Percentiles rank a stretch among this genome's conserved stretches.
Conservation (phyloP, 148 eudicot species). For the Cornus florida region DNA sequence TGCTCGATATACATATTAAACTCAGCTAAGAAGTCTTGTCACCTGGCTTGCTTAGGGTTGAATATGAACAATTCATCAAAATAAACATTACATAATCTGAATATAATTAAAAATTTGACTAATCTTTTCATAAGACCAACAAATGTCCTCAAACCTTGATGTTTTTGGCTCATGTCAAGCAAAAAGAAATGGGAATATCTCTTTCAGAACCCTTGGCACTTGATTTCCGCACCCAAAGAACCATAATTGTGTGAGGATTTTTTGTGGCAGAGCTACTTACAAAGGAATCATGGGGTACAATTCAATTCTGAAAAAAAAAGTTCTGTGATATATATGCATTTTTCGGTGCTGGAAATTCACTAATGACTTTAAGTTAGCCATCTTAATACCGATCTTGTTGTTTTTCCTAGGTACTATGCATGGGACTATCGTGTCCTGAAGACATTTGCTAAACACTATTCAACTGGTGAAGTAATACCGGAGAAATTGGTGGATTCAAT, state of each 20-base stretch:
- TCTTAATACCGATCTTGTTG: conserved; percentile 1
- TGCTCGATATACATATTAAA: too few species aligned
- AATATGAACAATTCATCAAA: not conserved
- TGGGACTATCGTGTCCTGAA: conserved; percentile 91
- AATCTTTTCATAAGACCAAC: too few species aligned
- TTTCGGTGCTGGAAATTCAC: not conserved
- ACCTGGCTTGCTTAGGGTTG: too few species aligned
- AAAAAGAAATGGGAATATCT: not conserved
- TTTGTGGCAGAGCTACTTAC: too few species aligned
- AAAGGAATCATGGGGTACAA: too few species aligned
- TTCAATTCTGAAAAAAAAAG: too few species aligned
- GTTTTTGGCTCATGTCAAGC: not conserved
- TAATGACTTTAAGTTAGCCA: not conserved
- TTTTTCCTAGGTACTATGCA: conserved; percentile 67
- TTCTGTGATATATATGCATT: not conserved
- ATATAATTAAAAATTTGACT: not conserved
- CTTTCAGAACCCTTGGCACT: not conserved
- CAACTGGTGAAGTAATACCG: conserved; percentile 88
- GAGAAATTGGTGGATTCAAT: conserved; percentile 74
- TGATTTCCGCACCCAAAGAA: not conserved
- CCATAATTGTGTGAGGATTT: not conserved
- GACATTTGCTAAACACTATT: conserved; percentile 85
- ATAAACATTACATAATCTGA: not conserved
- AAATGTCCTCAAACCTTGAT: not conserved
- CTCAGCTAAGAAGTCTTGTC: too few species aligned